Evolutionary conservation across 2,329 filamentous ascomycete genomes (phyloP).

Genomic region (Dothiorella sarmentorum): DNA sequence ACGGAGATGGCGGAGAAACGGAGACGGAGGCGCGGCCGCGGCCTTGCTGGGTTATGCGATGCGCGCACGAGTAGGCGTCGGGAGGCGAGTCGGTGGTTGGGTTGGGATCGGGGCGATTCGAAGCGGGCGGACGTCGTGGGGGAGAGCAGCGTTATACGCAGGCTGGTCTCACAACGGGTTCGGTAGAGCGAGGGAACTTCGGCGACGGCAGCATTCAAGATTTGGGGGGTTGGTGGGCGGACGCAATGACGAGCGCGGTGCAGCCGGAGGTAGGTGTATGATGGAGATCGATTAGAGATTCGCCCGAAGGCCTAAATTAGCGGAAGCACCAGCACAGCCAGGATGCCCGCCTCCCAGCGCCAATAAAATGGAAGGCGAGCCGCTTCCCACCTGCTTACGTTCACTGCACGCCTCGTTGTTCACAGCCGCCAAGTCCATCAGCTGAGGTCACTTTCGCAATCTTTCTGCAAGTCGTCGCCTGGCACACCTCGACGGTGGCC

Average conservation of each 20-base stretch:
- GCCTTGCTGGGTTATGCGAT: constrained; percentile 1
- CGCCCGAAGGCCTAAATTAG: constrained; percentile 19
- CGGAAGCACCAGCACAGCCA: constrained; percentile 6
- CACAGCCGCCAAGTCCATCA: constrained; percentile 5
- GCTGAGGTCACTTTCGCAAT: constrained; percentile 13
- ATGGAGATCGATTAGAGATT: constrained; percentile 19
- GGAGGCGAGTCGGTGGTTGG: not conserved
- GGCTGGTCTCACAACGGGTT: constrained; percentile 4
- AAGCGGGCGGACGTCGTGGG: constrained; percentile 3
- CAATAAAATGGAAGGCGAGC: constrained; percentile 7
- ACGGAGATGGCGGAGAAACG: constrained; percentile 15
- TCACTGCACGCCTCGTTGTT: too few species aligned
- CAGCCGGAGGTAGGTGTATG: constrained; percentile 16
- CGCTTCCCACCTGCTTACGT: not conserved
- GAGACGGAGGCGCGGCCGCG: constrained; percentile 8
- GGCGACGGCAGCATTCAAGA: constrained; percentile 6
- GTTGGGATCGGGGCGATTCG: constrained; percentile 7
- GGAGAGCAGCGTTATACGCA: not conserved
- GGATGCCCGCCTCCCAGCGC: not conserved
- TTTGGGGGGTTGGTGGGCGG: constrained; percentile 16
- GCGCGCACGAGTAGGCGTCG: constrained; percentile 1
- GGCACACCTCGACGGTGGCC: not conserved
- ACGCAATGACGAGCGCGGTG: constrained; percentile 15
- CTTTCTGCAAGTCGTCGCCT: too few species aligned
- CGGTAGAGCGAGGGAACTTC: not conserved